Evolutionary conservation across 2,329 filamentous ascomycete species (phyloP).

Genomic region (Thielaviopsis punctulata): DNA sequence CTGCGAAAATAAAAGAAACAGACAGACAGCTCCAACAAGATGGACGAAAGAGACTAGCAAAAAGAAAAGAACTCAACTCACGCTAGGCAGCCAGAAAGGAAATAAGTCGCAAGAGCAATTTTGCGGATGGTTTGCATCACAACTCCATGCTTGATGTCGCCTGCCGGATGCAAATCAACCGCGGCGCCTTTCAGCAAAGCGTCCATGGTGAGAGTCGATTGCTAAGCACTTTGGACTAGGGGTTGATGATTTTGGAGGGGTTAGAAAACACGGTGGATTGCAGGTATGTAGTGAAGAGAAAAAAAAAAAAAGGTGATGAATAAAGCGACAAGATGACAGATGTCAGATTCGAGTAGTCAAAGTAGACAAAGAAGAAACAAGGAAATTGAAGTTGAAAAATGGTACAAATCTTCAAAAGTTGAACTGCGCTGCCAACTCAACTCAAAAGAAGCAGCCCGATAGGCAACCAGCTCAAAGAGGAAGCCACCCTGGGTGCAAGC

Average conservation of each 20-base stretch:
- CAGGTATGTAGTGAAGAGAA: too few species aligned
- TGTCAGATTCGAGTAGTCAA: background rate
- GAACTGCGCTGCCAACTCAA: too few species aligned
- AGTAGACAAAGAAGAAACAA: background rate
- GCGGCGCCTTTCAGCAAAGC: constrained; percentile 5
- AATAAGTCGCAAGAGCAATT: constrained; percentile 34
- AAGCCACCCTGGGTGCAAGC: background rate
- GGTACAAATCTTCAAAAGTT: too few species aligned
- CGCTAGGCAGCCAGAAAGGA: constrained; percentile 30
- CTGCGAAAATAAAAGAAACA: background rate
- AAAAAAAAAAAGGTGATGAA: background rate
- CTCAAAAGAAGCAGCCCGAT: too few species aligned
- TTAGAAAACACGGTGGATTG: background rate
- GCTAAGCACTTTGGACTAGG: too few species aligned
- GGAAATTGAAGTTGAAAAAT: background rate
- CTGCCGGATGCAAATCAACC: constrained; percentile 31
- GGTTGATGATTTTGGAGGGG: background rate
- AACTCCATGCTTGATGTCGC: constrained; percentile 34
- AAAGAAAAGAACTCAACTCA: constrained; percentile 19
- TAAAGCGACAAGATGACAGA: background rate
- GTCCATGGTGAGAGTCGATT: constrained; percentile 1
- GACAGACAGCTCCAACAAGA: background rate
- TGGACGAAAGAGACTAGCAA: background rate
- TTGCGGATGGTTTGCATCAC: constrained; percentile 34
- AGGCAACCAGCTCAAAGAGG: background rate